Evolutionary conservation across 2,329 filamentous ascomycete species (phyloP).

Genomic region (Tolypocladium pustulatum): DNA sequence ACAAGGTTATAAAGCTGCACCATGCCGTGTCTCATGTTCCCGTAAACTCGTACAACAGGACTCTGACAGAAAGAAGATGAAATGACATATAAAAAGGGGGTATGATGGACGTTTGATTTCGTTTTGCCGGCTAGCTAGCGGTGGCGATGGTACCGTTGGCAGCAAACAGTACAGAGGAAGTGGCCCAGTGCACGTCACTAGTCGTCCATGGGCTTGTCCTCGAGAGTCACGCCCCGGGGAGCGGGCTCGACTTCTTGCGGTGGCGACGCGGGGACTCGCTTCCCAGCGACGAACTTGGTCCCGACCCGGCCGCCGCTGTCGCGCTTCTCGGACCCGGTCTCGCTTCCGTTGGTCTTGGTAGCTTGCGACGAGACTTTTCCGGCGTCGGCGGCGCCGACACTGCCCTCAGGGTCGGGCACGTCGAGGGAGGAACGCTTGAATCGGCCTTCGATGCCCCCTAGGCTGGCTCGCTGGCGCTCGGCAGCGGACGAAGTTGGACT

Average conservation of each 20-base stretch:
- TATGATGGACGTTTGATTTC: neutral
- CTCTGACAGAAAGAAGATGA: neutral
- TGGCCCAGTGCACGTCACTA: slow-evolving; percentile 15
- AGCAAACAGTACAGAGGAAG: neutral
- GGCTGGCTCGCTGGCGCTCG: slow-evolving; percentile 38
- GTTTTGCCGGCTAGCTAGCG: neutral
- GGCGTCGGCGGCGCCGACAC: slow-evolving; percentile 27
- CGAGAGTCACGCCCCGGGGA: slow-evolving; percentile 36
- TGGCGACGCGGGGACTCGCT: slow-evolving; percentile 25
- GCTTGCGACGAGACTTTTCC: slow-evolving; percentile 28
- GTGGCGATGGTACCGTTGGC: neutral
- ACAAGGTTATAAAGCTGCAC: neutral
- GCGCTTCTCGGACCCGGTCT: slow-evolving; percentile 40
- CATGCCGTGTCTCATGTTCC: slow-evolving; percentile 4
- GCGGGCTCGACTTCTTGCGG: slow-evolving; percentile 15
- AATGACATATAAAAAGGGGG: neutral
- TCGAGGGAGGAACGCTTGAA: slow-evolving; percentile 64
- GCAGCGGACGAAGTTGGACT: slow-evolving; percentile 40
- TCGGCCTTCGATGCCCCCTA: slow-evolving; percentile 35
- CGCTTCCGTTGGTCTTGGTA: slow-evolving; percentile 10
- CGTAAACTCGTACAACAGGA: slow-evolving; percentile 7
- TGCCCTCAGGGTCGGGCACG: slow-evolving; percentile 54
- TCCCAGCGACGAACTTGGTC: slow-evolving; percentile 37
- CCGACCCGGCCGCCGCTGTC: slow-evolving; percentile 46
- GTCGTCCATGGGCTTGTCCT: slow-evolving; percentile 42